Evolutionary conservation across 2,329 filamentous ascomycete genomes (phyloP), one percentile per base, ranked within the genome.

Genomic region (Diaporthe velutina): DNA sequence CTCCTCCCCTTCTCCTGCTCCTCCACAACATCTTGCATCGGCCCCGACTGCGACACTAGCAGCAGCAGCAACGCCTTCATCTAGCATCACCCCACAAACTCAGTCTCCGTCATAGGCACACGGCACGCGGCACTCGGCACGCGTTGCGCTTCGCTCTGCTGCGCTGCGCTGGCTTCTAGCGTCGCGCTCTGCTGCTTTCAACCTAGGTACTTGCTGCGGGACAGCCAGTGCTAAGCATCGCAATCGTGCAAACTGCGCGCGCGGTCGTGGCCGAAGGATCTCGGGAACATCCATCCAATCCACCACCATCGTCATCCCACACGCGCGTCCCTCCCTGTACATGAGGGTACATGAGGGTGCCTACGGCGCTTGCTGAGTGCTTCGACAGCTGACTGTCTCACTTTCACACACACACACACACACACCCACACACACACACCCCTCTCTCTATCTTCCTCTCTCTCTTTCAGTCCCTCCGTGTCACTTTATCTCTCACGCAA

Each of bases 231-330:
- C n/a, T 68, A 54, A 68, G 64, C 64, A 68, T 40, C 48, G 33
- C 64, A 54, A 30, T 68, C 33, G 40, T 68, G 48, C 45, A 68
- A 68, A 22, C 30, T 40, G 48, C 48, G 64, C 48, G 42, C 15
- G 64, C 64, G 48, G 64, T 68, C 64, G 64, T 50, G 45, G 64
- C 64, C 64, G 64, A 68, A 68, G 64, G 64, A 54, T 68, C 64
- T 68, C 64, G 64, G 64, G 48, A 68, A 68, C 64, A 68, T 68
- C 64, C 64, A 40, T 68, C 48, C 48, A 54, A 40, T 68, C 64
- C 64, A 68, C 33, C 64, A 19, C 33, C 35, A 68, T 54, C 64
- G 48, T 54, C 45, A 68, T 54, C 64, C 48, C 33, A 68, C 64
- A 68, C 64, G 33, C 64, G 64, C 64, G 64, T 68, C 64, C 64